Evolutionary conservation across 805 yeast genomes (phyloP).

Genomic region (Teunomyces lycoperdinae): DNA sequence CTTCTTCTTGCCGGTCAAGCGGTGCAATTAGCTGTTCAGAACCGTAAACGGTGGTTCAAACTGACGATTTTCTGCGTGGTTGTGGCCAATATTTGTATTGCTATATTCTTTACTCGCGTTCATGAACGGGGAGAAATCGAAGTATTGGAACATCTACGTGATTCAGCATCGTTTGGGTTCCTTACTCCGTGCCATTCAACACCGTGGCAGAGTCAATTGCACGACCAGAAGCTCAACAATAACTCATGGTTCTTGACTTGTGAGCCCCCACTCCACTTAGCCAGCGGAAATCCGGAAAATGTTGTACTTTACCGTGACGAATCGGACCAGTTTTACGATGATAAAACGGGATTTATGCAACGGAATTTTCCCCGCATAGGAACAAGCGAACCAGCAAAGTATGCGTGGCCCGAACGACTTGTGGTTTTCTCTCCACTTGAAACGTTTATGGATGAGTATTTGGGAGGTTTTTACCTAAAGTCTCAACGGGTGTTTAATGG

Average conservation of each 20-base stretch:
- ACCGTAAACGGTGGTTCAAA: neutral
- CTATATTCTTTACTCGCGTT: slow-evolving; percentile 53
- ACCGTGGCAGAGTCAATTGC: slow-evolving; percentile 87
- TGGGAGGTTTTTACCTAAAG: slow-evolving; percentile 43
- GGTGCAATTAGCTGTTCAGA: neutral
- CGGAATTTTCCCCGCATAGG: slow-evolving; percentile 45
- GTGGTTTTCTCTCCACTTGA: slow-evolving; percentile 69
- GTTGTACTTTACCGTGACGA: slow-evolving; percentile 68
- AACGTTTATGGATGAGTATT: slow-evolving; percentile 36
- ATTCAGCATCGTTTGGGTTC: slow-evolving; percentile 63
- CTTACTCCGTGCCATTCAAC: slow-evolving; percentile 97
- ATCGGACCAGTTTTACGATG: slow-evolving; percentile 76
- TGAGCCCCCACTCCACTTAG: slow-evolving; percentile 74
- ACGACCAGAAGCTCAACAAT: slow-evolving; percentile 42
- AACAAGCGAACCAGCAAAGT: slow-evolving; percentile 19
- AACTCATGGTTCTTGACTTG: slow-evolving; percentile 79
- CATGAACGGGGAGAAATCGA: slow-evolving; percentile 87
- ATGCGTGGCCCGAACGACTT: slow-evolving; percentile 70
- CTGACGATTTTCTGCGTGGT: neutral
- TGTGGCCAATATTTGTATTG: slow-evolving; percentile 38
- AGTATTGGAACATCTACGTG: slow-evolving; percentile 54
- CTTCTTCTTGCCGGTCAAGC: slow-evolving; percentile 45
- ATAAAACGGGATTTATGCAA: slow-evolving; percentile 59
- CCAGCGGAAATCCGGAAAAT: slow-evolving; percentile 14
- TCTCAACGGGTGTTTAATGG: slow-evolving; percentile 69